Evolutionary conservation across 805 yeast species (phyloP).

Genomic region (Monosporozyma unispora): DNA sequence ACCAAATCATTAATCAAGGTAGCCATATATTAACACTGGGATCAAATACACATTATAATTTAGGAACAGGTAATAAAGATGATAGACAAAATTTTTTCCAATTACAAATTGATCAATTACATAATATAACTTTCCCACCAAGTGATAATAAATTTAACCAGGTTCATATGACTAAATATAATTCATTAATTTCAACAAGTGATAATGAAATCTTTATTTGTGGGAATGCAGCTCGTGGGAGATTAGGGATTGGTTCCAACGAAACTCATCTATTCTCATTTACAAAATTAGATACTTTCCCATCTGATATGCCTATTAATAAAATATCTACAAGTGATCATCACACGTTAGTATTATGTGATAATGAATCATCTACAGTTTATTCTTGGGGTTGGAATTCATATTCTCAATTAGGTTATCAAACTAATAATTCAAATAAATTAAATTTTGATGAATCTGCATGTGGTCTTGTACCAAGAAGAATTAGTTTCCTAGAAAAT

Average conservation of each 20-base stretch:
- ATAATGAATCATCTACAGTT: constrained; percentile 36
- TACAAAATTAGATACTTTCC: constrained; percentile 29
- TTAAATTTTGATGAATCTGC: constrained; percentile 19
- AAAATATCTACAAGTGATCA: constrained; percentile 50
- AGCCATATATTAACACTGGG: constrained; percentile 56
- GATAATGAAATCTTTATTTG: constrained; percentile 46
- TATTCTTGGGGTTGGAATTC: constrained; percentile 76
- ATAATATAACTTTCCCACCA: constrained; percentile 4
- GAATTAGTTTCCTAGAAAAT: constrained; percentile 13
- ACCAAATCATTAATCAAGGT: constrained; percentile 29
- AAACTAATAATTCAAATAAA: constrained; percentile 18
- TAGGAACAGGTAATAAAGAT: constrained; percentile 60
- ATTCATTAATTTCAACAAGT: constrained; percentile 50
- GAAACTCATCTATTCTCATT: constrained; percentile 37
- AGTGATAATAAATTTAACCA: constrained; percentile 32
- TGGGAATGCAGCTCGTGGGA: constrained; percentile 63
- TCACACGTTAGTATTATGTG: constrained; percentile 54
- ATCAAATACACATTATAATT: constrained; percentile 48
- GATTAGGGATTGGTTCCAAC: constrained; percentile 51
- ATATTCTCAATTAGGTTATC: constrained; percentile 57
- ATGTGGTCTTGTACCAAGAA: constrained; percentile 21
- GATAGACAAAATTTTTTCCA: constrained; percentile 39
- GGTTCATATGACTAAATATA: constrained; percentile 53
- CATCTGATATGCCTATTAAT: constrained; percentile 20
- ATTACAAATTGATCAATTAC: constrained; percentile 29